Conservation (phyloP, 495 filamentous ascomycete genomes). For the Hyaloscypha hepaticicola region DNA sequence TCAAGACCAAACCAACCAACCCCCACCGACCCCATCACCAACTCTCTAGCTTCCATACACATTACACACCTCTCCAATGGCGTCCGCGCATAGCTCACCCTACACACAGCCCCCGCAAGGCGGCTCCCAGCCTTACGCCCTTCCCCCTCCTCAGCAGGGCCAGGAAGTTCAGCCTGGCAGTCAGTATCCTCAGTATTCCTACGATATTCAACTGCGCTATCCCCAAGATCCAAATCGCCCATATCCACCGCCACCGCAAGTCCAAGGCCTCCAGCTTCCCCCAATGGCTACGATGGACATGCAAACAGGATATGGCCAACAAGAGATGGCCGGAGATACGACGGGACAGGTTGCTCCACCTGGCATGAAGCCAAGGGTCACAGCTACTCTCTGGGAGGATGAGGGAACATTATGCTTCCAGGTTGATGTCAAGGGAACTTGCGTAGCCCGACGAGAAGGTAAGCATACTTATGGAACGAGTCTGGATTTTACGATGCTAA, state of each 20-base stretch:
- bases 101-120: constrained; percentile 5
- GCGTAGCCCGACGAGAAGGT: constrained; percentile 94
- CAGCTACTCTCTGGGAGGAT: constrained; percentile 96
- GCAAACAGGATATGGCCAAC: constrained; percentile 47
- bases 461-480: constrained; percentile 2
- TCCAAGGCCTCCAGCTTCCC: constrained; percentile 64
- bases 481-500: background rate
- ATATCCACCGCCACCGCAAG: constrained; percentile 67
- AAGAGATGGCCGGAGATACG: constrained; percentile 62
- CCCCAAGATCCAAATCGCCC: constrained; percentile 20
- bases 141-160: constrained; percentile 10
- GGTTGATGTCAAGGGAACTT: constrained; percentile 93
- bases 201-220: constrained; percentile 29
- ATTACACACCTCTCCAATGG: constrained; percentile 2
- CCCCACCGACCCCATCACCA: background rate
- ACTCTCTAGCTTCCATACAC: background rate
- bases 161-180: constrained; percentile 20
- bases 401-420: constrained; percentile 97
- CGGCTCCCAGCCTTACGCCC: constrained; percentile 19
- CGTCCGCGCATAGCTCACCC: constrained; percentile 7
- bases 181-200: constrained; percentile 23
- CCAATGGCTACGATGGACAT: constrained; percentile 40
- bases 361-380: constrained; percentile 93
- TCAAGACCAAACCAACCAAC: background rate
- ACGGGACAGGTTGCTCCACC: constrained; percentile 88